A percentile compares a stretch with the other conserved stretches of the same genome.
phyloP scores from a whole-genome alignment of 352 stramenopile genomes.

The Phytophthora foliorum region DNA sequence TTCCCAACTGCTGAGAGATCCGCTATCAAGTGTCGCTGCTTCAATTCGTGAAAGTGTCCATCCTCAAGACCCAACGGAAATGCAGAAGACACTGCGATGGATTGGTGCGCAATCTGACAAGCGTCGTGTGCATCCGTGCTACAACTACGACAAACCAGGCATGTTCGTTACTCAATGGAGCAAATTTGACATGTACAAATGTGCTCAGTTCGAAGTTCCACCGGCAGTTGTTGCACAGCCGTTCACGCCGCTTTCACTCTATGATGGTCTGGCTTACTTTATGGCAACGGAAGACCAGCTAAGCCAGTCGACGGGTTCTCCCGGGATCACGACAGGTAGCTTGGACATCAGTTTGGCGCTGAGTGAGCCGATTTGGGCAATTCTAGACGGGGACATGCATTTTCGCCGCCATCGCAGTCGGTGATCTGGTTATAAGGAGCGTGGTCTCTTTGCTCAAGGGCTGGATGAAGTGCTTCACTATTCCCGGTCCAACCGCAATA shows the following conservation, averaged over 20 bases:
- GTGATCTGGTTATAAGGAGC: not conserved
- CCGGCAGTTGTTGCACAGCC: slow-evolving; percentile 27
- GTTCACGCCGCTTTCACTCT: slow-evolving; percentile 30
- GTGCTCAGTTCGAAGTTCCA: slow-evolving; percentile 16
- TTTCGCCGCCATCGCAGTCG: slow-evolving; percentile 6
- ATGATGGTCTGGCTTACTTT: slow-evolving; percentile 33
- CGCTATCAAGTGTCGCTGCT: slow-evolving; percentile 8
- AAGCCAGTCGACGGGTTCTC: not conserved
- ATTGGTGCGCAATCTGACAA: slow-evolving; percentile 37
- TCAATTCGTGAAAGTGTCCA: slow-evolving; percentile 13
- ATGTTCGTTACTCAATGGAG: slow-evolving; percentile 34
- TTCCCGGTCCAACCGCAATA: no score
- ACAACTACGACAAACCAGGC: slow-evolving; percentile 16
- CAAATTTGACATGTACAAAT: slow-evolving; percentile 38
- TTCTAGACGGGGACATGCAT: slow-evolving; percentile 11
- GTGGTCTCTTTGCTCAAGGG: no score
- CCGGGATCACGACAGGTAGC: slow-evolving; percentile 9
- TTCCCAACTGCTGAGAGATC: slow-evolving; percentile 11
- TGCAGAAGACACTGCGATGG: slow-evolving; percentile 28
- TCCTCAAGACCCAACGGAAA: not conserved
- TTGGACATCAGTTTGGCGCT: slow-evolving; percentile 21
- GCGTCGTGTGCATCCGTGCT: slow-evolving; percentile 14
- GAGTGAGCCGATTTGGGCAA: slow-evolving; percentile 17
- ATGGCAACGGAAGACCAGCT: slow-evolving; percentile 37
- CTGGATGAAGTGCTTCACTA: no score